A percentile compares a stretch with the other conserved stretches of the same genome.
These are phyloP conservation scores for Pichia sp. DNA, from an alignment of 1,139 yeast species.

Conservation along the genomic window DNA sequence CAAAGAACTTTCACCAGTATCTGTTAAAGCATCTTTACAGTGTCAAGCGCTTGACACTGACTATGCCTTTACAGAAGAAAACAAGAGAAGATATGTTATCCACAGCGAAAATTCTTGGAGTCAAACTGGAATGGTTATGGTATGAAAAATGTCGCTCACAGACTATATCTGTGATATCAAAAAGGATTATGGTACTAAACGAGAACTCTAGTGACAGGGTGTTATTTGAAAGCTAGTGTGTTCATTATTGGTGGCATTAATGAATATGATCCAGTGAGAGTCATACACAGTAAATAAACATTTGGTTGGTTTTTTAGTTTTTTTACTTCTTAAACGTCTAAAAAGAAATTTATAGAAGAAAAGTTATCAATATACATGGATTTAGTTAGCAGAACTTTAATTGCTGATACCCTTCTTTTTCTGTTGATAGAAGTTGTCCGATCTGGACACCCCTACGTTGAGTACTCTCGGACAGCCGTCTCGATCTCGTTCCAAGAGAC, in stretches of 20 bases:
- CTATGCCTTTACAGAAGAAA: constrained; percentile 51
- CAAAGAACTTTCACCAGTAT: constrained; percentile 13
- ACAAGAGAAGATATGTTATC: constrained; percentile 45
- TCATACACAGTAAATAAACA: not conserved
- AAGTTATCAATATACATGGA: too few species aligned
- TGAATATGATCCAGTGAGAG: not conserved
- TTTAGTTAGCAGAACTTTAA: too few species aligned
- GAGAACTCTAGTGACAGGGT: not conserved
- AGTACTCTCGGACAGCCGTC: constrained; percentile 91
- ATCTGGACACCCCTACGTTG: constrained; percentile 71
- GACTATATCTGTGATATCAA: constrained; percentile 4
- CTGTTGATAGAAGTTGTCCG: constrained; percentile 65
- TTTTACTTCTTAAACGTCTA: not conserved
- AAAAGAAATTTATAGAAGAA: too few species aligned
- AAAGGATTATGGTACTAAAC: not conserved
- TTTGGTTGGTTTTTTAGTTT: not conserved
- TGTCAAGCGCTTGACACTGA: constrained; percentile 32
- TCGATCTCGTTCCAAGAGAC: constrained; percentile 69
- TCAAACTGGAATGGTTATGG: constrained; percentile 52
- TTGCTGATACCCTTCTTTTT: constrained; percentile 31
- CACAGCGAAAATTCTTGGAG: constrained; percentile 44
- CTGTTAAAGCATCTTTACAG: constrained; percentile 37
- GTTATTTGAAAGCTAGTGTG: too few species aligned
- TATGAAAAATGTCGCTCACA: constrained; percentile 37
- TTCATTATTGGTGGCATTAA: constrained; percentile 15